Conservation (phyloP, 306 rosid species). For the Calophaca sinica region DNA sequence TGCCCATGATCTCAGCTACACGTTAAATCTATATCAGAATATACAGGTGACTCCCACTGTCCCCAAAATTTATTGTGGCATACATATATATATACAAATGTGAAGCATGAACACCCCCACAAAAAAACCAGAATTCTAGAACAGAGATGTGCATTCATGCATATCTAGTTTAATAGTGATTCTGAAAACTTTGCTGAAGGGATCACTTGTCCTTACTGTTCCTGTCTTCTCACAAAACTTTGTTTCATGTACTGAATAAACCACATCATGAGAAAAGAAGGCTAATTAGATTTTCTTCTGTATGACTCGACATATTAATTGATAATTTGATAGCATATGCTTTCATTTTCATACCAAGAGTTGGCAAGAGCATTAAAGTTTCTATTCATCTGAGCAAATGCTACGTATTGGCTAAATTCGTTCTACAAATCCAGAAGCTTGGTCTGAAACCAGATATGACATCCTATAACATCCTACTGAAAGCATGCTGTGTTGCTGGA, state of each 20-base stretch:
- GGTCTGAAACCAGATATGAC: conserved; percentile 81
- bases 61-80: conserved; percentile 20
- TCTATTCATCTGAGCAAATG: conserved; percentile 43
- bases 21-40: conserved; percentile 63
- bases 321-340: conserved; percentile 47
- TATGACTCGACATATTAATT: conserved; percentile 37
- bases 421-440: conserved; percentile 66
- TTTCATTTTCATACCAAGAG: conserved; percentile 39
- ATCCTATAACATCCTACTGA: conserved; percentile 88
- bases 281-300: conserved; percentile 39
- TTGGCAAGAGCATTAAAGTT: conserved; percentile 39
- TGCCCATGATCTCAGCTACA: conserved; percentile 81
- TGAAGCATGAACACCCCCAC: conserved; percentile 1
- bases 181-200: conserved; percentile 14
- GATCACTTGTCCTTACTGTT: conserved; percentile 20
- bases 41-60: conserved; percentile 67
- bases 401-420: conserved; percentile 38
- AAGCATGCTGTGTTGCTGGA: conserved; percentile 90
- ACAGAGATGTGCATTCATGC: conserved; percentile 6
- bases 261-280: conserved; percentile 31
- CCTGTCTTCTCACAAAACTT: conserved; percentile 19
- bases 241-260: conserved; percentile 17
- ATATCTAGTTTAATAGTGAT: neutral
- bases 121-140: conserved; percentile 2
- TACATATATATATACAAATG: neutral